These are phyloP conservation scores for Saturnispora kantuleensis DNA, from an alignment of 805 yeast species.

Conservation along the genomic window DNA sequence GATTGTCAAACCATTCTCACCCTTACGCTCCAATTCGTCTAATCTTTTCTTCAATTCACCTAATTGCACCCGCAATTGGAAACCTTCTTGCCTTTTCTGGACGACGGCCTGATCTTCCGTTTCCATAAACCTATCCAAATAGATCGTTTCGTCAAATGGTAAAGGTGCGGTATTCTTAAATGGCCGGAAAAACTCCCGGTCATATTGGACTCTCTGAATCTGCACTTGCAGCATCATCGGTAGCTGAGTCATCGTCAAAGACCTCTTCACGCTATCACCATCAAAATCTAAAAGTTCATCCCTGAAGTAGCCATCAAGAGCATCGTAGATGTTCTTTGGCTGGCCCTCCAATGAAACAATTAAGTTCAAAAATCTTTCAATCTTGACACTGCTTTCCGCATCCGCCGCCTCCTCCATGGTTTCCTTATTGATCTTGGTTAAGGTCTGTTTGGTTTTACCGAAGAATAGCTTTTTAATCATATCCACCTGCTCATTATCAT, in stretches of 20 bases:
- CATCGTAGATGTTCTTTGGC: constrained; percentile 83
- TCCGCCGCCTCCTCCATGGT: constrained; percentile 23
- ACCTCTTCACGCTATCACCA: constrained; percentile 65
- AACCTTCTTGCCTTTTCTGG: constrained; percentile 44
- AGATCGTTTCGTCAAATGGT: constrained; percentile 67
- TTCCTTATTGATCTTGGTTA: constrained; percentile 38
- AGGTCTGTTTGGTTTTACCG: constrained; percentile 75
- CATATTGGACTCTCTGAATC: constrained; percentile 88
- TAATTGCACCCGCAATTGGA: constrained; percentile 53
- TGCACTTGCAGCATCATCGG: constrained; percentile 87
- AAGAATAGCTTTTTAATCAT: constrained; percentile 70
- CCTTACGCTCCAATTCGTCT: constrained; percentile 32
- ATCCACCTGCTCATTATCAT: constrained; percentile 76
- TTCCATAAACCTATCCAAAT: constrained; percentile 80
- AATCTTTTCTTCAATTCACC: constrained; percentile 34
- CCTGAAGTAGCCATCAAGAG: constrained; percentile 74
- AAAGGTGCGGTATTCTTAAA: constrained; percentile 77
- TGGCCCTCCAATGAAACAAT: constrained; percentile 82
- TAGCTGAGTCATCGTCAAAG: constrained; percentile 56
- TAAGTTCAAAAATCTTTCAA: constrained; percentile 71
- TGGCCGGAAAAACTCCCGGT: constrained; percentile 59
- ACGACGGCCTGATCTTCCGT: constrained; percentile 51
- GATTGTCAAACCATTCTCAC: constrained; percentile 40
- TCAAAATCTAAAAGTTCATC: constrained; percentile 62
- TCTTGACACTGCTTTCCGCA: constrained; percentile 35